Conservation (phyloP, 2,329 filamentous ascomycete genomes). For the Phoma sp. region DNA sequence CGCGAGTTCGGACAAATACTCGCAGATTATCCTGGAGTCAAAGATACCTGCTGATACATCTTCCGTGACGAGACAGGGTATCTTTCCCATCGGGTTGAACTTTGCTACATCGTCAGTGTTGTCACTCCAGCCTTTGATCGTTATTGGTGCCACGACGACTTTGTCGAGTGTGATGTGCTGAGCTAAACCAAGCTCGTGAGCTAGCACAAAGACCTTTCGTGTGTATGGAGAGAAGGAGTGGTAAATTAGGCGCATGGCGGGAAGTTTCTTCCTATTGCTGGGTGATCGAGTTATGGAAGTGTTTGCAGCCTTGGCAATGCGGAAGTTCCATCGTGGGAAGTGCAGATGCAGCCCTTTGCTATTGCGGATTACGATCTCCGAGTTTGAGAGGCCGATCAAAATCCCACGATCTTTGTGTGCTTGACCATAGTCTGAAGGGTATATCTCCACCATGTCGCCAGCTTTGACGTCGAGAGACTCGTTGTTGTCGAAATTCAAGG, state of each 20-base stretch:
- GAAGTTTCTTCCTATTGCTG: constrained; percentile 6
- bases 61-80: constrained; percentile 34
- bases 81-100: constrained; percentile 41
- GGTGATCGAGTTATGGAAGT: not conserved
- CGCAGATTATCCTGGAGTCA: constrained; percentile 39
- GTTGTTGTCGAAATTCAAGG: constrained; percentile 53
- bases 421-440: constrained; percentile 41
- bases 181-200: constrained; percentile 33
- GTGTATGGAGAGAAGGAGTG: constrained; percentile 36
- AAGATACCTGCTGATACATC: constrained; percentile 36
- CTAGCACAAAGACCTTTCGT: constrained; percentile 39
- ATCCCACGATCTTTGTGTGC: constrained; percentile 36
- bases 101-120: constrained; percentile 35
- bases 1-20: constrained; percentile 30
- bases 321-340: constrained; percentile 50
- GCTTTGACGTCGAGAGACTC: constrained; percentile 62
- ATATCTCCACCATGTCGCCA: constrained; percentile 59
- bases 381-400: constrained; percentile 34
- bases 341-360: constrained; percentile 38
- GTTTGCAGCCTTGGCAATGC: constrained; percentile 24
- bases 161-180: constrained; percentile 35
- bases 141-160: constrained; percentile 38
- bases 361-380: constrained; percentile 40
- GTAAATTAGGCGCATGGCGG: constrained; percentile 41
- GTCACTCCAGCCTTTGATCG: constrained; percentile 38